Evolutionary conservation across 1,139 yeast species (phyloP).

Genomic region (Petasospora fabianii): DNA sequence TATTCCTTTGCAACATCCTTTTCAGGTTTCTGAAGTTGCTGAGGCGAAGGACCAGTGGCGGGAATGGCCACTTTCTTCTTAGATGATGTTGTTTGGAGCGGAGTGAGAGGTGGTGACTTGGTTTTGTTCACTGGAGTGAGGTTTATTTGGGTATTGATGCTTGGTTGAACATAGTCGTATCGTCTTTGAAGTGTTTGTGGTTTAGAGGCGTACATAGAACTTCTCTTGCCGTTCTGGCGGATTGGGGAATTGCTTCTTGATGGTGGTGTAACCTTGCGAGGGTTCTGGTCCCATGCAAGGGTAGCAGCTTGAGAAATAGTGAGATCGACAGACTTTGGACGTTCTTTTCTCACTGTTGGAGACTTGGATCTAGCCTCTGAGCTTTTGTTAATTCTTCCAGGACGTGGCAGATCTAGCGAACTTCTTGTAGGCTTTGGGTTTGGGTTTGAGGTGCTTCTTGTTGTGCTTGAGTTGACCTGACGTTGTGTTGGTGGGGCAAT

Average conservation of each 20-base stretch:
- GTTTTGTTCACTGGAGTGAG: constrained; percentile 17
- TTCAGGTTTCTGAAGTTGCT: constrained; percentile 1
- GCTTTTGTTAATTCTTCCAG: constrained; percentile 3
- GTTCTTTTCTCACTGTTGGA: constrained; percentile 14
- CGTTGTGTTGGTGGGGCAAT: constrained; percentile 3
- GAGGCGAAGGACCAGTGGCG: constrained; percentile 1
- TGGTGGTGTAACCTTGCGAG: constrained; percentile 16
- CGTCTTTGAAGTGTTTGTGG: constrained; percentile 11
- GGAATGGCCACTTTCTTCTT: constrained; percentile 7
- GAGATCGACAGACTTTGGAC: constrained; percentile 25
- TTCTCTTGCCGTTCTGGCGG: constrained; percentile 1
- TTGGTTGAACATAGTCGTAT: constrained; percentile 25
- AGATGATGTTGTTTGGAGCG: not conserved
- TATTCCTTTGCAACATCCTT: constrained; percentile 9
- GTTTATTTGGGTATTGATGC: constrained; percentile 25
- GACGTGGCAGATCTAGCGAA: constrained; percentile 24
- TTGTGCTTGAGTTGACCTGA: not conserved
- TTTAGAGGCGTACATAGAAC: not conserved
- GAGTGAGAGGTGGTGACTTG: constrained; percentile 9
- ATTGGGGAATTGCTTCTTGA: constrained; percentile 18
- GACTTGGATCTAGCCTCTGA: constrained; percentile 14
- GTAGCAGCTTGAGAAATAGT: constrained; percentile 28
- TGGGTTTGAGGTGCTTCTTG: constrained; percentile 3
- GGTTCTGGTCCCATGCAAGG: constrained; percentile 28
- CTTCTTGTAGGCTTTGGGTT: constrained; percentile 10